Base-by-base conservation (phyloP, 2,329 filamentous ascomycete genomes). In the Emergomyces africanus region DNA sequence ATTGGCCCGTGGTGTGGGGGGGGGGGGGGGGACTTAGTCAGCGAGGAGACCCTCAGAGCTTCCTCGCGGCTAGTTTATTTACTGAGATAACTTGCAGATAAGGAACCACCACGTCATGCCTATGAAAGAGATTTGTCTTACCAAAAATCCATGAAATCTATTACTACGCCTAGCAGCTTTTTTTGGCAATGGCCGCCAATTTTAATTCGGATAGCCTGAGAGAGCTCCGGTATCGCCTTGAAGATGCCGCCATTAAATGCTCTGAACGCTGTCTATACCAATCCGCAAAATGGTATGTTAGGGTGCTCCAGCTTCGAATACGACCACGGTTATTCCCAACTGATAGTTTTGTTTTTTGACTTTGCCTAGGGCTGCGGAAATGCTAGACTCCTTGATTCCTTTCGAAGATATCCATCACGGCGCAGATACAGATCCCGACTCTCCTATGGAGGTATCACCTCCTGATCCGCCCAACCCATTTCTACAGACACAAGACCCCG, bases 201-300 rank as follows among this genome's bases (percentile, higher is more conserved):
- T 70, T 71, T 55, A 72, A 69, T 1, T 69, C 71, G 42, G 72
- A 74, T 1, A 70, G 69, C 49, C 67, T 74, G 54, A 71, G 68
- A 58, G 86, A 90, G 69, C 78, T 95, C 61, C 84, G 87, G 68
- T 81, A 80, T 42, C 83, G 89, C 39, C 80, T 96, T 49, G 89
- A 95, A 71, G 87, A 90, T 68, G 90, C 92, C 35, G 86, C 94
- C 2, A 81, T 94, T 28, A 90, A 90, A 70, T 97, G 91, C 76
- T 95, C 90, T 1, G 94, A 99, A 71, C 81, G 94, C 71, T 96
- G 94, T 72, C 81, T 99, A 14, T 97, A 96, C 69, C 91, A 96
- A 68, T 94, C 92, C 6, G 87, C 94, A 33, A 97, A 97, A 84
- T 99, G 94, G 94, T 96, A 68, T 42, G 68, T 39, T 20, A 42